Evolutionary conservation across 768 basidiomycete genomes (phyloP).

Genomic region (Tricholoma saponaceum): DNA sequence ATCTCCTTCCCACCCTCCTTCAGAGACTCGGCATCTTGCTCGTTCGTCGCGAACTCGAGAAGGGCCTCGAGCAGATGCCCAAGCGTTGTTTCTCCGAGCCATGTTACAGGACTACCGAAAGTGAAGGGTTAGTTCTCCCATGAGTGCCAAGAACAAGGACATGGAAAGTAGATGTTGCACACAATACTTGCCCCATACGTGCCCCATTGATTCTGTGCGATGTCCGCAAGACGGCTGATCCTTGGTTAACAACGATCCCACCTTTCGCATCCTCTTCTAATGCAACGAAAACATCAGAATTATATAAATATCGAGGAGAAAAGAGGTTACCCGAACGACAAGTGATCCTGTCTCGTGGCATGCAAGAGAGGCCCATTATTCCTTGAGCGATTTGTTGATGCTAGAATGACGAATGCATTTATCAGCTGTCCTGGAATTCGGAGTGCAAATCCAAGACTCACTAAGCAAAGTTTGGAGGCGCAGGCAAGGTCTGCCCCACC

Average conservation of each 20-base stretch:
- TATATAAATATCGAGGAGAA: not conserved
- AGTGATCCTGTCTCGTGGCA: constrained; percentile 92
- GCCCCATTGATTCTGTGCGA: constrained; percentile 86
- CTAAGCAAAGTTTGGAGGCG: constrained; percentile 87
- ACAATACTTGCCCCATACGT: no score
- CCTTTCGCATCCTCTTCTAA: constrained; percentile 81
- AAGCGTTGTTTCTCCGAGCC: constrained; percentile 77
- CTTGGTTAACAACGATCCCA: constrained; percentile 78
- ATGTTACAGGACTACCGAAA: constrained; percentile 68
- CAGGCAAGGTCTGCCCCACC: constrained; percentile 79
- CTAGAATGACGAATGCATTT: constrained; percentile 30
- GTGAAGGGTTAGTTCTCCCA: not conserved
- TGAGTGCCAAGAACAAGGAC: not conserved
- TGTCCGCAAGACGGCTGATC: constrained; percentile 65
- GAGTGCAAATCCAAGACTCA: constrained; percentile 32
- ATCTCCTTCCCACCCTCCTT: constrained; percentile 82
- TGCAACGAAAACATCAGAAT: not conserved
- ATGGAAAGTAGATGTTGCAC: constrained; percentile 49
- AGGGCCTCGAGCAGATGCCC: constrained; percentile 75
- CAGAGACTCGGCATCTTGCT: constrained; percentile 85
- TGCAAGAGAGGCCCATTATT: constrained; percentile 85
- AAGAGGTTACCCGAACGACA: constrained; percentile 68
- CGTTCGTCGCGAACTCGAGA: constrained; percentile 74
- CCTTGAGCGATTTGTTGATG: constrained; percentile 83
- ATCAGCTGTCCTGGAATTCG: not conserved